phyloP scores from a whole-genome alignment of 2,329 filamentous ascomycete species.

The Tolypocladium endophyticum region DNA sequence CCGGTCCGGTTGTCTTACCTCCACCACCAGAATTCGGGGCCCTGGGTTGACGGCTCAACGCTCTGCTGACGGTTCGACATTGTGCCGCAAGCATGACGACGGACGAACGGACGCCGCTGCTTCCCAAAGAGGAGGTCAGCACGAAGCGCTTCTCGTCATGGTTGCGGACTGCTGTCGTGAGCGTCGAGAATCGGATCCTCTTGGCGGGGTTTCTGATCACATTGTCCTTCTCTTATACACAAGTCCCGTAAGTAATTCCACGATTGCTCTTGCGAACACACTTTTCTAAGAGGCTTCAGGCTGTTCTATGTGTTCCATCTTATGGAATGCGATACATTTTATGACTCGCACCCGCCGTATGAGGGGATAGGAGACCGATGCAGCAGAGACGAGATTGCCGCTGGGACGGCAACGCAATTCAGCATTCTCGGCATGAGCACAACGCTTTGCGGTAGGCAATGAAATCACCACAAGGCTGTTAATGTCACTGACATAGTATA shows the following conservation, averaged over 20 bases:
- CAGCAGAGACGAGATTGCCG: constrained; percentile 49
- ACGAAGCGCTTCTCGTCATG: not conserved
- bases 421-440: constrained; percentile 58
- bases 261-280: not conserved
- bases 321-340: constrained; percentile 64
- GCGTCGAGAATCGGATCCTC: constrained; percentile 36
- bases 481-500: constrained; percentile 1
- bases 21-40: not conserved
- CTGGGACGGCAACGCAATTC: constrained; percentile 51
- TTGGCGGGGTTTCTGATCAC: constrained; percentile 51
- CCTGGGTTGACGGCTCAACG: not conserved
- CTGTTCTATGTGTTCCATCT: constrained; percentile 57
- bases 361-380: constrained; percentile 42
- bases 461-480: not conserved
- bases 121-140: not conserved
- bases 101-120: not conserved
- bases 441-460: constrained; percentile 46
- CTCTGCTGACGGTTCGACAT: not conserved
- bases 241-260: constrained; percentile 30
- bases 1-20: not conserved
- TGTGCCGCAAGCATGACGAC: not conserved
- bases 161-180: constrained; percentile 8
- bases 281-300: constrained; percentile 10
- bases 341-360: constrained; percentile 43
- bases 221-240: constrained; percentile 36